Evolutionary conservation across 2,329 filamentous ascomycete genomes (phyloP), one percentile per base, ranked within the genome.

Genomic region (Fusarium bactridioides): DNA sequence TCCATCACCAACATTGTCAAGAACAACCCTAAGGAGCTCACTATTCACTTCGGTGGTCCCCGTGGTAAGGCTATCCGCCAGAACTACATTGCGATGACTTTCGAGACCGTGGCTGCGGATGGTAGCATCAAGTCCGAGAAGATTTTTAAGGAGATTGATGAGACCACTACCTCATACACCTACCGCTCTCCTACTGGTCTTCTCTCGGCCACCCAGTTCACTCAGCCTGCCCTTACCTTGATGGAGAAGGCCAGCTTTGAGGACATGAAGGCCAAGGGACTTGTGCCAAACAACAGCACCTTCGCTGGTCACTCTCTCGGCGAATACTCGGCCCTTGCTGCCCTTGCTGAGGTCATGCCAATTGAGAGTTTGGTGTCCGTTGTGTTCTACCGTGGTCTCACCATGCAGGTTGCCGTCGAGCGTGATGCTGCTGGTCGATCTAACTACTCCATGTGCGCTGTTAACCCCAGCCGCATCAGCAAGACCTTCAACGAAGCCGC

Each of bases 161-260:
- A 98, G 84, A 92, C 88, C 80, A 98, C 95, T 5, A 93, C 93
- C 10, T 98, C 93, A 1, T 99, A 99, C 87, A 99, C 96, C 4
- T 99, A 98, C 87, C 90, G 93, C 67, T 99, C 96, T 18, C 96
- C 96, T 4, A 97, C 94, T 6, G 96, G 96, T 78, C 89, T 99
- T 60, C 89, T 99, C 43, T 99, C 96, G 41, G 96, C 97, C 8
- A 99, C 96, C 9, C 96, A 99, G 81, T 99, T 99, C 86, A 99
- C 96, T 0, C 96, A 99, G 84, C 96, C 96, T 38, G 96, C 96
- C 56, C 86, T 99, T 77, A 99, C 96, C 2, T 89, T 99, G 55
- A 99, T 99, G 97, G 96, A 99, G 87, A 99, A 99, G 89, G 96
- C 96, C 67, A 97, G 94, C 78, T 99, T 99, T 77, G 96, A 98